Evolutionary conservation across 2,329 filamentous ascomycete genomes (phyloP).

Genomic region (Calonectria pseudoreteaudii): DNA sequence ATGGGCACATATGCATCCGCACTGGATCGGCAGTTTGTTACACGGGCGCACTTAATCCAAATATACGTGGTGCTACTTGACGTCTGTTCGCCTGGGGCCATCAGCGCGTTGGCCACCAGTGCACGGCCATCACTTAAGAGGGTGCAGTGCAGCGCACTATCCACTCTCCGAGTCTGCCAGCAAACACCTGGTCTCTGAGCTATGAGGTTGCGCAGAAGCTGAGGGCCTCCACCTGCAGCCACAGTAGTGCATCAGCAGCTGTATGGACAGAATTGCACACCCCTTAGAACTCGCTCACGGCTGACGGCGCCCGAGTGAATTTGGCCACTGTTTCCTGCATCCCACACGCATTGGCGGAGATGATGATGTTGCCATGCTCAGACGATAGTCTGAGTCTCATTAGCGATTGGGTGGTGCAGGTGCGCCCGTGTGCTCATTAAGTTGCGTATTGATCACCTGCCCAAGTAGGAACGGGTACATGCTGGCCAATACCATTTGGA

Average conservation of each 20-base stretch:
- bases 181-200: not conserved
- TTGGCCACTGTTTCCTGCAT: not conserved
- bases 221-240: constrained; percentile 11
- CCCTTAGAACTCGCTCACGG: not conserved
- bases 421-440: not conserved
- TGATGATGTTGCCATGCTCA: constrained; percentile 9
- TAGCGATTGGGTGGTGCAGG: constrained; percentile 1
- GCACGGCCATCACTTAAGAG: not conserved
- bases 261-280: not conserved
- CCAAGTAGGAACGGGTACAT: not conserved
- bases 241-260: not conserved
- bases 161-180: not conserved
- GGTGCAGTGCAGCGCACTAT: not conserved
- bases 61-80: not conserved
- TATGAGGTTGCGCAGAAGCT: not conserved
- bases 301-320: not conserved
- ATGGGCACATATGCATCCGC: not conserved
- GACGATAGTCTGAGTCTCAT: constrained; percentile 10
- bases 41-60: not conserved
- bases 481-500: constrained; percentile 29
- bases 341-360: not conserved
- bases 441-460: constrained; percentile 4
- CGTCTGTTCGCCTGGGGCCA: not conserved
- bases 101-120: not conserved
- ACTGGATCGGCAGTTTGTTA: not conserved